A percentile compares a stretch with the other conserved stretches of the same genome.
Conservation (phyloP, 202 grass and related monocot species). For the Dendrocalamus latiflorus region DNA sequence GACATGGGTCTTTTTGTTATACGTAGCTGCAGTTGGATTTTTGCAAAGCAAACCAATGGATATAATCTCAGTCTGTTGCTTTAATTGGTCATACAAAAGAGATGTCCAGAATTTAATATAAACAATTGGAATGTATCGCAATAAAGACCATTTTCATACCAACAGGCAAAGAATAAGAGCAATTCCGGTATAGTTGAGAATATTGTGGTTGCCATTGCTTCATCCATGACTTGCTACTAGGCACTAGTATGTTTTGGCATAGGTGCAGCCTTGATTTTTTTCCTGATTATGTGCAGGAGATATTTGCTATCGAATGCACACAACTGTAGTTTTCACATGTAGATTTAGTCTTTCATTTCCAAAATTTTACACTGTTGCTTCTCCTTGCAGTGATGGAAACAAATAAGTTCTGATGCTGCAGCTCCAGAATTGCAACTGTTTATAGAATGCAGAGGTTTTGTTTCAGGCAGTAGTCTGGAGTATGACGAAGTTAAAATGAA, state of each 20-base stretch:
- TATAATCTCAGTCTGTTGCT: not conserved
- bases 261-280: not conserved
- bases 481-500: not conserved
- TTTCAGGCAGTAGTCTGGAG: slow-evolving; percentile 35
- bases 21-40: not conserved
- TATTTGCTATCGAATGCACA: not conserved
- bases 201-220: not conserved
- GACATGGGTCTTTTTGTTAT: not conserved
- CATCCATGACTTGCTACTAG: no score
- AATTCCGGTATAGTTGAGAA: not conserved
- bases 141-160: not conserved
- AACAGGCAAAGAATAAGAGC: not conserved
- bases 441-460: slow-evolving; percentile 36
- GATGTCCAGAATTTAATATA: not conserved
- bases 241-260: not conserved
- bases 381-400: slow-evolving; percentile 36
- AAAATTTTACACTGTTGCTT: not conserved
- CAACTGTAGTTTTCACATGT: not conserved
- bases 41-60: not conserved
- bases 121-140: not conserved
- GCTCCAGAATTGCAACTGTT: slow-evolving; percentile 33
- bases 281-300: not conserved
- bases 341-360: not conserved
- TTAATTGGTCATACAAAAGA: not conserved
- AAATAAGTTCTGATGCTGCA: slow-evolving; percentile 44